These are phyloP conservation scores for Acanthamoeba castellanii DNA, from an alignment of 208 protist species.

Conservation along the genomic window DNA sequence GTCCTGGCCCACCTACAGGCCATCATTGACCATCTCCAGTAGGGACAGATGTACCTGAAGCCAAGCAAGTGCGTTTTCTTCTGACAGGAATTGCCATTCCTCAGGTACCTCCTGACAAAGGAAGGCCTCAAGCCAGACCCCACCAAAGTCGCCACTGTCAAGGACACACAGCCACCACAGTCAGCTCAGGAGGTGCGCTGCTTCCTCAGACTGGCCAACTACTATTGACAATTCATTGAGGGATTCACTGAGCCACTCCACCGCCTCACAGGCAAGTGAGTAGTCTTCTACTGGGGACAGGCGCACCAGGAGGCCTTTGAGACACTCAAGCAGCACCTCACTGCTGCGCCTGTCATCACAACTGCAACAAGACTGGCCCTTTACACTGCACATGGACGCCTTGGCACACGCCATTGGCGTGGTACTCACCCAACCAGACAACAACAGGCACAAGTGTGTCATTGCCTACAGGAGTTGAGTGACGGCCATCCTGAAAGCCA, in stretches of 20 bases:
- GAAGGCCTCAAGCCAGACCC: background rate
- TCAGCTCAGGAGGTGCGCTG: background rate
- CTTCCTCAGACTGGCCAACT: slow-evolving; percentile 35
- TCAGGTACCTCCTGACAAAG: slow-evolving; percentile 9
- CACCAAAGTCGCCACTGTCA: background rate
- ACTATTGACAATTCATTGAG: slow-evolving; percentile 4
- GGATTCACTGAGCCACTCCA: slow-evolving; percentile 29
- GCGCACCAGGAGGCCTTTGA: background rate
- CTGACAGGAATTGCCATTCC: background rate
- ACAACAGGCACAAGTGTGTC: background rate
- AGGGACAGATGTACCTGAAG: background rate
- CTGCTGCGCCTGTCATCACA: background rate
- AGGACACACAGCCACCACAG: background rate
- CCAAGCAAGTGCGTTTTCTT: background rate
- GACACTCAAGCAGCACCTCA: background rate
- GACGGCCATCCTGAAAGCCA: background rate
- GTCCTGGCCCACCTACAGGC: slow-evolving; percentile 36
- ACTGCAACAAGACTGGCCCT: background rate
- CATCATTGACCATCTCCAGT: background rate
- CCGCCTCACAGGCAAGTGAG: background rate
- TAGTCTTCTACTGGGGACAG: background rate
- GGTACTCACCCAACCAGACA: background rate
- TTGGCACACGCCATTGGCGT: background rate
- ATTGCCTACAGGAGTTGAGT: slow-evolving; percentile 21
- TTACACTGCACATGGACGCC: slow-evolving; percentile 44